Conservation (phyloP, 2,329 filamentous ascomycete genomes). For the Simplicillium sp. region DNA sequence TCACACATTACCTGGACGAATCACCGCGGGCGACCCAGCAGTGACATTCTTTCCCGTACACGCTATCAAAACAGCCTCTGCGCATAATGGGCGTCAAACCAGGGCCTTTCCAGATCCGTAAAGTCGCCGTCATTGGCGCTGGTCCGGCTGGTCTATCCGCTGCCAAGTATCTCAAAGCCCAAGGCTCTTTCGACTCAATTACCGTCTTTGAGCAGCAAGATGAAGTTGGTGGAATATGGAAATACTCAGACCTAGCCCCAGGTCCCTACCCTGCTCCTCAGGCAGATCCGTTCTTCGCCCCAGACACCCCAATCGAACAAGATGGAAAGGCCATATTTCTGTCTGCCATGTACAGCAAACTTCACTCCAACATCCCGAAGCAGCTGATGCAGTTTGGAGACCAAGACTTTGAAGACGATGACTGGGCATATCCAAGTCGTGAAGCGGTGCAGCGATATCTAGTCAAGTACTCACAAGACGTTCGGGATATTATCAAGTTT, state of each 20-base stretch:
- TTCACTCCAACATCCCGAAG: slow-evolving; percentile 83
- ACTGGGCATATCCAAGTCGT: slow-evolving; percentile 67
- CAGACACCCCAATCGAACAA: slow-evolving; percentile 52
- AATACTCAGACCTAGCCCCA: slow-evolving; percentile 51
- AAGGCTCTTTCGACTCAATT: slow-evolving; percentile 56
- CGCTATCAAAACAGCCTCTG: too few relatives aligned
- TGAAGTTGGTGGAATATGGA: slow-evolving; percentile 76
- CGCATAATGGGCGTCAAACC: slow-evolving; percentile 1
- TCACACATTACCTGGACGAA: too few relatives aligned
- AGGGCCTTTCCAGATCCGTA: slow-evolving; percentile 39
- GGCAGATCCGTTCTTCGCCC: slow-evolving; percentile 50
- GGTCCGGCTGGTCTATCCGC: slow-evolving; percentile 71
- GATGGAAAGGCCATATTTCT: slow-evolving; percentile 51
- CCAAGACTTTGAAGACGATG: slow-evolving; percentile 50
- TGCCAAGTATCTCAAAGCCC: slow-evolving; percentile 71
- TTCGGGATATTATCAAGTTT: slow-evolving; percentile 60
- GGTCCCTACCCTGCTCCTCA: slow-evolving; percentile 53
- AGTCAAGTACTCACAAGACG: slow-evolving; percentile 57
- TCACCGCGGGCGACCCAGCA: too few relatives aligned
- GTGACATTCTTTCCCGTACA: too few relatives aligned
- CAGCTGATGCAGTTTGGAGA: slow-evolving; percentile 74
- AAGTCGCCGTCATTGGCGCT: slow-evolving; percentile 71
- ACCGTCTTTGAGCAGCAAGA: slow-evolving; percentile 75
- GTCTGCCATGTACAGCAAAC: slow-evolving; percentile 72
- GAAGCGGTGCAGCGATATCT: slow-evolving; percentile 66